Percentiles rank a stretch among this genome's conserved stretches.
Evolutionary conservation across 2,329 filamentous ascomycete genomes (phyloP).

Genomic region (Dothideomycetes sp.): DNA sequence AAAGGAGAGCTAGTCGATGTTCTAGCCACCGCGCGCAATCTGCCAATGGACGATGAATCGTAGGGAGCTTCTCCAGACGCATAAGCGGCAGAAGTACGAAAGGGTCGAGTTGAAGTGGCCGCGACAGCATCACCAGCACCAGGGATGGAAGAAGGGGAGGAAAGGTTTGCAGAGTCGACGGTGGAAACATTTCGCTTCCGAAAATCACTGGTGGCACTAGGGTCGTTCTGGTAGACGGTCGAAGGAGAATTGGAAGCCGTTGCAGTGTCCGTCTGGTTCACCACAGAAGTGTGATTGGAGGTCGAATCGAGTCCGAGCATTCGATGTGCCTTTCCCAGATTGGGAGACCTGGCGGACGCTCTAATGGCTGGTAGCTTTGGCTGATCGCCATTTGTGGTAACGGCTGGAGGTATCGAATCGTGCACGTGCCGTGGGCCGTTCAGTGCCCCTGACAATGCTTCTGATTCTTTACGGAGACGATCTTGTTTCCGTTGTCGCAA

Average conservation of each 20-base stretch:
- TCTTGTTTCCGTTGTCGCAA: conserved; percentile 49
- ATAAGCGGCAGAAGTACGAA: conserved; percentile 6
- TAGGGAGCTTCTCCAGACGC: conserved; percentile 1
- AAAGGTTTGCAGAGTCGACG: conserved; percentile 4
- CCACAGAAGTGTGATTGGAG: conserved; percentile 14
- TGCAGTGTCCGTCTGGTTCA: background rate
- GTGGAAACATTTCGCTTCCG: conserved; percentile 5
- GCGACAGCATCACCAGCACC: conserved; percentile 7
- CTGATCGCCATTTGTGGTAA: background rate
- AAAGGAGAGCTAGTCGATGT: conserved; percentile 7
- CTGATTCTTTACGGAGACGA: conserved; percentile 33
- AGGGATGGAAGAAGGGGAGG: conserved; percentile 12
- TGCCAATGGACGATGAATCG: conserved; percentile 10
- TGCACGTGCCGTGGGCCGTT: conserved; percentile 1
- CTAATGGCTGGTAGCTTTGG: conserved; percentile 9
- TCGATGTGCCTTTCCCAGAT: conserved; percentile 31
- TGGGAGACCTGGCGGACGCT: conserved; percentile 16
- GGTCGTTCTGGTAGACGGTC: background rate
- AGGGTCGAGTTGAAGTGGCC: conserved; percentile 6
- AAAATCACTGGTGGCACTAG: conserved; percentile 6
- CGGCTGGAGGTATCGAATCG: conserved; percentile 5
- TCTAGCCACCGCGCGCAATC: conserved; percentile 10
- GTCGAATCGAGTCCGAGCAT: conserved; percentile 29
- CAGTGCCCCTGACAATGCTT: conserved; percentile 6
- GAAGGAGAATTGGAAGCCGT: conserved; percentile 10